Conservation (phyloP, 192 early-diverging fungal genomes). For the Entrophospora sp. region DNA sequence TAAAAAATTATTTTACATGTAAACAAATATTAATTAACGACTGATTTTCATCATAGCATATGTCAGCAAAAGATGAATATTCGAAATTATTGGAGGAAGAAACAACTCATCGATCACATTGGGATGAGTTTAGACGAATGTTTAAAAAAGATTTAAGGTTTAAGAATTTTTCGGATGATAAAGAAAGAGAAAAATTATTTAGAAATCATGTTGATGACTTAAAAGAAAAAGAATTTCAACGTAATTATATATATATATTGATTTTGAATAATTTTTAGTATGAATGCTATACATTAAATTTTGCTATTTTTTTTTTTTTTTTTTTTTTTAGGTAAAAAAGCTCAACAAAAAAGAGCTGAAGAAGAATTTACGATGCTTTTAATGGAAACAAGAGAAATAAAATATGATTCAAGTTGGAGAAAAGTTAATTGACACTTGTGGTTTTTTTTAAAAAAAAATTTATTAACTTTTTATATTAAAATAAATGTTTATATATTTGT, state of each 20-base stretch:
- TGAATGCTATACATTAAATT: background rate
- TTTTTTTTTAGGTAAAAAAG: conserved; percentile 29
- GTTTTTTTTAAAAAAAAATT: no score
- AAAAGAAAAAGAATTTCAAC: conserved; percentile 15
- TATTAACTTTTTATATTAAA: no score
- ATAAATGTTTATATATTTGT: no score
- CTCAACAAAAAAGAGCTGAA: conserved; percentile 25
- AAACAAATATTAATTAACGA: no score
- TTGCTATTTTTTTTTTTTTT: background rate
- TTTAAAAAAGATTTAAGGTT: conserved; percentile 59
- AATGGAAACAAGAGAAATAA: conserved; percentile 46
- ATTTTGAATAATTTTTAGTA: background rate
- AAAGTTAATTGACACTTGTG: no score
- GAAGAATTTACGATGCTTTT: conserved; percentile 56
- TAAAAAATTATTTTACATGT: no score
- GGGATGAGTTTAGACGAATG: conserved; percentile 68
- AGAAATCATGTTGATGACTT: conserved; percentile 50
- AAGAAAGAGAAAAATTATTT: conserved; percentile 56
- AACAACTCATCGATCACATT: conserved; percentile 44
- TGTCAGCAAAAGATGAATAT: conserved; percentile 47
- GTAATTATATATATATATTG: conserved; percentile 15
- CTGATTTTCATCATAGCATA: conserved; percentile 24
- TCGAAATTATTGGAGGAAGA: conserved; percentile 47
- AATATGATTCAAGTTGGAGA: conserved; percentile 52
- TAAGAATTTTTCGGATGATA: conserved; percentile 41